Evolutionary conservation across 139 green algal species (phyloP).

Genomic region (Tetradesmus obliquus): DNA sequence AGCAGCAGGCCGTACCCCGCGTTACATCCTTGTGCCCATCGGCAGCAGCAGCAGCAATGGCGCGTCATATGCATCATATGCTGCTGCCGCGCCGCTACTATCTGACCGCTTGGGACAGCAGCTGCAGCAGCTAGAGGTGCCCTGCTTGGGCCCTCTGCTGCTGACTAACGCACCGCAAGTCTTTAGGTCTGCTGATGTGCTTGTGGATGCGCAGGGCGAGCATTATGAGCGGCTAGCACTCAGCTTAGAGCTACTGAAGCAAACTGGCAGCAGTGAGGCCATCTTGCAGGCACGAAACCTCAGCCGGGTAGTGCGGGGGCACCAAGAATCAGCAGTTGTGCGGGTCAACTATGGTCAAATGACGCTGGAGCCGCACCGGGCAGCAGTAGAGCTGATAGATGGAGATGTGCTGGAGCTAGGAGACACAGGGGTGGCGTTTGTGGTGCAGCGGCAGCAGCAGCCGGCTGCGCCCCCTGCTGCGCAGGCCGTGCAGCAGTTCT

Average conservation of each 20-base stretch:
- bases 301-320: slow-evolving; percentile 30
- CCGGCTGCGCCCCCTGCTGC: not conserved
- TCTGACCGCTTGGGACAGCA: slow-evolving; percentile 4
- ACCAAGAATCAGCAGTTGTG: not conserved
- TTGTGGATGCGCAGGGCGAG: not conserved
- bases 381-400: not conserved
- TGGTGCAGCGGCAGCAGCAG: slow-evolving; percentile 4
- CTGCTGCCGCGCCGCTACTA: not conserved
- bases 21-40: not conserved
- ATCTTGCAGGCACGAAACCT: slow-evolving; percentile 45
- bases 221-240: slow-evolving; percentile 25
- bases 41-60: not conserved
- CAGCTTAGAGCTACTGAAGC: slow-evolving; percentile 47
- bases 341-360: slow-evolving; percentile 13
- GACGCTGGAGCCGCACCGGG: slow-evolving; percentile 17
- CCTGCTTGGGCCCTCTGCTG: slow-evolving; percentile 9
- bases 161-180: not conserved
- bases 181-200: not conserved
- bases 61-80: not conserved
- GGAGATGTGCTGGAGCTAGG: slow-evolving; percentile 17
- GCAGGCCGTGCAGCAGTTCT: slow-evolving; percentile 1
- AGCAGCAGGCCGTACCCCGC: not conserved
- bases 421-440: not conserved
- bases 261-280: not conserved
- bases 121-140: not conserved